Evolutionary conservation across 495 filamentous ascomycete species (phyloP).

Genomic region (Neurospora tetrasperma): DNA sequence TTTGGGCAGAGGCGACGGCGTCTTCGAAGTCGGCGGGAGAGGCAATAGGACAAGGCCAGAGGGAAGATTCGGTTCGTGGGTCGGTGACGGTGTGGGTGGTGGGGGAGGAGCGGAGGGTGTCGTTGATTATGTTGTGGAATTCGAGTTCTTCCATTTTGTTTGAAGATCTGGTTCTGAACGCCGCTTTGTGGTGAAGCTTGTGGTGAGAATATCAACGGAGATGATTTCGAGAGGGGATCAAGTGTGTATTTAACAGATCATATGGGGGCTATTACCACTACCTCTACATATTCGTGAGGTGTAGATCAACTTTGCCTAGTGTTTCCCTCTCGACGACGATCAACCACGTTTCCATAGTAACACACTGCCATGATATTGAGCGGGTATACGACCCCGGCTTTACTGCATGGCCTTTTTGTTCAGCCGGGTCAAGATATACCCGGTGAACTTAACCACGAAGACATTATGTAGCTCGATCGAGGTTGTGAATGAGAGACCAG

Average conservation of each 20-base stretch:
- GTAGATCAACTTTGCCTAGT: neutral
- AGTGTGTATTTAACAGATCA: neutral
- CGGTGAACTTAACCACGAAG: neutral
- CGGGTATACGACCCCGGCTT: neutral
- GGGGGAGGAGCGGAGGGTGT: constrained; percentile 27
- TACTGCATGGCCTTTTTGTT: neutral
- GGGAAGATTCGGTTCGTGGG: constrained; percentile 36
- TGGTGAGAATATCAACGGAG: neutral
- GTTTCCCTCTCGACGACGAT: neutral
- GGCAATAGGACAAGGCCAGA: constrained; percentile 38
- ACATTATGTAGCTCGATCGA: neutral
- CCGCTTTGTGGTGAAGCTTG: neutral
- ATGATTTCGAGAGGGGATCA: neutral
- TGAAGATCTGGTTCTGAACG: neutral
- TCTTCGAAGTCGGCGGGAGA: constrained; percentile 38
- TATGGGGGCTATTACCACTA: neutral
- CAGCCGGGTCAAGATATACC: neutral
- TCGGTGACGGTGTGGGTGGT: constrained; percentile 31
- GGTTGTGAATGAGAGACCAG: neutral
- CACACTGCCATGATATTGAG: neutral
- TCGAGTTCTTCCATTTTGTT: neutral
- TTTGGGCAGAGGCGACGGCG: constrained; percentile 35
- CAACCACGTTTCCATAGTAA: neutral
- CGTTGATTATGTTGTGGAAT: constrained; percentile 39
- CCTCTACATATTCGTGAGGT: neutral